These are phyloP conservation scores for Calycina herbarum DNA, from an alignment of 2,329 filamentous ascomycete species.

Conservation along the genomic window DNA sequence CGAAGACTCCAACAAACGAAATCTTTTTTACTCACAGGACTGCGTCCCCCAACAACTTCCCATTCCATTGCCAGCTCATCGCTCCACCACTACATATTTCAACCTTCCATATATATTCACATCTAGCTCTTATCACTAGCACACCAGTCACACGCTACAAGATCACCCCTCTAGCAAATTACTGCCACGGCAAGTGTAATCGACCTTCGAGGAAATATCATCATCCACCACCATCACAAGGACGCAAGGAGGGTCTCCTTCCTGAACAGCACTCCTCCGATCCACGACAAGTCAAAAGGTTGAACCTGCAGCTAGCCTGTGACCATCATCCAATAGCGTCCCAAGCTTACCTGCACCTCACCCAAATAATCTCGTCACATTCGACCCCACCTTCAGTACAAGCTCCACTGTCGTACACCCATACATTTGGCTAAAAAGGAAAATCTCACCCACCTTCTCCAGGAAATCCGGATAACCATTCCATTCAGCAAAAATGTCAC, in stretches of 20 bases:
- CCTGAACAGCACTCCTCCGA: constrained; percentile 4
- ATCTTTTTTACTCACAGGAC: background rate
- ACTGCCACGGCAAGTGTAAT: constrained; percentile 5
- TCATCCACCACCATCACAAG: constrained; percentile 5
- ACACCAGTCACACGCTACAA: constrained; percentile 2
- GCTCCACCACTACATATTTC: constrained; percentile 2
- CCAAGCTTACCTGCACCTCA: constrained; percentile 18
- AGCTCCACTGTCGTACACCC: constrained; percentile 10
- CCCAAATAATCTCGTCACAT: constrained; percentile 24
- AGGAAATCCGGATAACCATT: constrained; percentile 8
- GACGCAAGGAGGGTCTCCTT: constrained; percentile 6
- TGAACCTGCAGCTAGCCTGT: constrained; percentile 22
- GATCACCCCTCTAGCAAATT: constrained; percentile 7
- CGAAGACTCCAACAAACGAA: background rate
- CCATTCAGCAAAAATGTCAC: constrained; percentile 44
- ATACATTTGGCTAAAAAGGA: constrained; percentile 16
- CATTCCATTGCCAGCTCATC: constrained; percentile 1
- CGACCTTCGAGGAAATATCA: background rate
- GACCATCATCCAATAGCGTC: constrained; percentile 21
- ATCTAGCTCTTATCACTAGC: background rate
- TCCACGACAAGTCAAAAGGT: constrained; percentile 9
- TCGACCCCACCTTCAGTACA: constrained; percentile 25
- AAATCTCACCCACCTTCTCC: constrained; percentile 16
- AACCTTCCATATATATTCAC: background rate
- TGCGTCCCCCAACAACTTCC: constrained; percentile 6